Evolutionary conservation across 2,329 filamentous ascomycete genomes (phyloP).

Genomic region (Fusarium vanettenii): DNA sequence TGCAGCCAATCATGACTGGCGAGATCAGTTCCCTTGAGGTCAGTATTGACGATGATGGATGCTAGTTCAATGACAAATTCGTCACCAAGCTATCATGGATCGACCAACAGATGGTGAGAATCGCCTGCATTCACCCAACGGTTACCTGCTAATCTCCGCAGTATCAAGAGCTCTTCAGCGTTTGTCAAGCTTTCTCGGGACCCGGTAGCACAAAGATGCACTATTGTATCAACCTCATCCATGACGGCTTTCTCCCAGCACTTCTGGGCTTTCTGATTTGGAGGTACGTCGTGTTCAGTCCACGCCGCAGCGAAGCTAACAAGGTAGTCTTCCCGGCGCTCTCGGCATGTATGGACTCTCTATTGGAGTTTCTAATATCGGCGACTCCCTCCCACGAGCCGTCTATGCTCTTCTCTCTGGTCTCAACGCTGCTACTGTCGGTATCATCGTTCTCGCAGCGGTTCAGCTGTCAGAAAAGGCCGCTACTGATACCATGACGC

Average conservation of each 20-base stretch:
- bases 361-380: conserved; percentile 71
- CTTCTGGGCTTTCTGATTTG: conserved; percentile 72
- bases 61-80: conserved; percentile 56
- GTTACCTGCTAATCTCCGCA: conserved; percentile 40
- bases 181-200: conserved; percentile 75
- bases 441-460: conserved; percentile 77
- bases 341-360: conserved; percentile 76
- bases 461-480: conserved; percentile 75
- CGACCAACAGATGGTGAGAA: conserved; percentile 71
- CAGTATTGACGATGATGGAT: not conserved
- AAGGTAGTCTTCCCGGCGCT: conserved; percentile 69
- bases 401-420: conserved; percentile 79
- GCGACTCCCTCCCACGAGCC: conserved; percentile 66
- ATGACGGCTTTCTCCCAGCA: conserved; percentile 68
- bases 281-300: conserved; percentile 56
- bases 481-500: conserved; percentile 72
- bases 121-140: fast-evolving
- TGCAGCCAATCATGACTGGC: not conserved
- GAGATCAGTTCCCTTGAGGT: not conserved
- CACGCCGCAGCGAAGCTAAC: conserved; percentile 10
- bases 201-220: conserved; percentile 78
- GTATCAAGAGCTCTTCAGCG: conserved; percentile 79
- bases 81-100: conserved; percentile 72
- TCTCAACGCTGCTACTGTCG: conserved; percentile 78
- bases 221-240: conserved; percentile 75